Percentiles rank a stretch among this genome's conserved stretches.
phyloP scores from a whole-genome alignment of 305 asterid genomes.

The Nicotiana rustica region DNA sequence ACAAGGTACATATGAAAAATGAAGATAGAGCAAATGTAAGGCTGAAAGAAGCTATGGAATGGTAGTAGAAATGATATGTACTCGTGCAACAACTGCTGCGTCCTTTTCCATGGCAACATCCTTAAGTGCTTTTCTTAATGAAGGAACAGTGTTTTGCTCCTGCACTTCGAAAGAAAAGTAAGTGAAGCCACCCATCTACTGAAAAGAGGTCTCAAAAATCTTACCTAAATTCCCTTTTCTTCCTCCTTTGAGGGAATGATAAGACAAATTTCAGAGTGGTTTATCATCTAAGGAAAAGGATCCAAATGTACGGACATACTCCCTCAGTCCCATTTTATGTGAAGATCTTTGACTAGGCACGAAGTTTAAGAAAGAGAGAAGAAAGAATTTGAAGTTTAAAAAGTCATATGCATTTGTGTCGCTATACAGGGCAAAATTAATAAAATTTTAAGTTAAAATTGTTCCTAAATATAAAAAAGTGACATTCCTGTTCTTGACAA shows the following conservation, averaged over 20 bases:
- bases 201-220: conserved; percentile 19
- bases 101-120: conserved; percentile 99
- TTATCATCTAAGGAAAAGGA: conserved; percentile 21
- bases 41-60: conserved; percentile 31
- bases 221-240: conserved; percentile 7
- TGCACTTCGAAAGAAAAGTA: conserved; percentile 45
- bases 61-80: conserved; percentile 39
- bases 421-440: no score
- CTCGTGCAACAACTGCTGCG: conserved; percentile 99
- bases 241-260: conserved; percentile 11
- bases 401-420: no score
- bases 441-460: no score
- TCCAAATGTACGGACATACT: background rate
- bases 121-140: conserved; percentile 87
- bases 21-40: background rate
- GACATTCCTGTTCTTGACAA: no score
- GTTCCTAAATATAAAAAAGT: no score
- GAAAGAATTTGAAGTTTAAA: no score
- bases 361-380: no score
- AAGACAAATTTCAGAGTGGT: background rate
- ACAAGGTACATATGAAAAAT: conserved; percentile 30
- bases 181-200: conserved; percentile 25
- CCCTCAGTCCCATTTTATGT: no score
- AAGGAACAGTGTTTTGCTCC: conserved; percentile 89
- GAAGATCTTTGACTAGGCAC: no score